A percentile compares a stretch with the other conserved stretches of the same genome.
Conservation (phyloP, 441 rosid genomes). For the Euphorbia celastroides region DNA sequence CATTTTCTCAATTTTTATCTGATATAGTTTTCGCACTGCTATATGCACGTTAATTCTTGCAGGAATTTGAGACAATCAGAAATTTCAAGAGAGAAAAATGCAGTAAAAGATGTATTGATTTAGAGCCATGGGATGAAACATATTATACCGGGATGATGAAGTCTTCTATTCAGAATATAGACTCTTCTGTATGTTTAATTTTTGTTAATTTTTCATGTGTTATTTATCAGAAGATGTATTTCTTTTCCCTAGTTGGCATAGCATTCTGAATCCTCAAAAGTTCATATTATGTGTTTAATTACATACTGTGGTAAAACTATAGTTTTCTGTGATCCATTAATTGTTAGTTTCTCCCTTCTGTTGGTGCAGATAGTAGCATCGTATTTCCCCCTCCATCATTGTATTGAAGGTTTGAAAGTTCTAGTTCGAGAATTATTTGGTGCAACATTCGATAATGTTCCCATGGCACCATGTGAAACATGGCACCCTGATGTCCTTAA, state of each 20-base stretch:
- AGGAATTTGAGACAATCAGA: slow-evolving; percentile 70
- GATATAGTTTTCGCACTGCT: neutral
- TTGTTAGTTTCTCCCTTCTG: neutral
- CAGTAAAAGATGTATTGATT: slow-evolving; percentile 44
- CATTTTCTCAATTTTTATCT: slow-evolving; percentile 10
- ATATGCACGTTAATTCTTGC: slow-evolving; percentile 17
- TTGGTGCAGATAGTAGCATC: slow-evolving; percentile 73
- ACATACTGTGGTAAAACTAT: neutral
- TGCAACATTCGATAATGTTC: slow-evolving; percentile 52
- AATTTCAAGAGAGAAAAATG: slow-evolving; percentile 59
- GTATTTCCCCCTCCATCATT: slow-evolving; percentile 78
- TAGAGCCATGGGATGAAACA: slow-evolving; percentile 97
- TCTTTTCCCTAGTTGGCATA: neutral
- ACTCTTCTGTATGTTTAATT: slow-evolving; percentile 56
- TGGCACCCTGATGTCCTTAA: slow-evolving; percentile 95
- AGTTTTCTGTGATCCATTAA: slow-evolving; percentile 3
- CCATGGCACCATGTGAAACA: slow-evolving; percentile 86
- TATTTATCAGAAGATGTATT: neutral
- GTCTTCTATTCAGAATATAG: slow-evolving; percentile 60
- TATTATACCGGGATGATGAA: slow-evolving; percentile 81
- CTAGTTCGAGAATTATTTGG: slow-evolving; percentile 82
- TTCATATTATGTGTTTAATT: neutral
- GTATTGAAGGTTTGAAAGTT: slow-evolving; percentile 81
- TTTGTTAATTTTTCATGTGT: slow-evolving; percentile 5
- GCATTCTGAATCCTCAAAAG: neutral